These are phyloP conservation scores for Solanum chacoense DNA, from an alignment of 305 asterid genomes.

Conservation along the genomic window DNA sequence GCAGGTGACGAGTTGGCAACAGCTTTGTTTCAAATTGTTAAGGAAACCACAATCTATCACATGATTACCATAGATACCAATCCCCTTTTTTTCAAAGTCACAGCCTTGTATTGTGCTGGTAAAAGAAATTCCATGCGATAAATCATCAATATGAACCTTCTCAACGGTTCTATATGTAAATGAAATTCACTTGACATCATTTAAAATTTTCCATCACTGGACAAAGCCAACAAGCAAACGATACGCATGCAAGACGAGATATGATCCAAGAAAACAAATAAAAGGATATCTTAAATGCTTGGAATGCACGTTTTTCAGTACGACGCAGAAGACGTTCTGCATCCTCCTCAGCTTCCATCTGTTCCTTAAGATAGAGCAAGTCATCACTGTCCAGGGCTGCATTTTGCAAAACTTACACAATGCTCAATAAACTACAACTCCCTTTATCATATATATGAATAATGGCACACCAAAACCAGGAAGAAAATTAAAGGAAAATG, in stretches of 20 bases:
- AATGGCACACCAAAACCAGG: neutral
- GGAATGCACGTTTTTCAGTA: conserved; percentile 95
- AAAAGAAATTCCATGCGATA: neutral
- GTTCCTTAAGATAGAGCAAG: conserved; percentile 96
- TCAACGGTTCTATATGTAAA: neutral
- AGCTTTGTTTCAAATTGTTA: conserved; percentile 59
- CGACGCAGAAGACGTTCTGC: conserved; percentile 94
- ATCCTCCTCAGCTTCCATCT: conserved; percentile 98
- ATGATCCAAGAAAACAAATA: neutral
- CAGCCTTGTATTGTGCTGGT: neutral
- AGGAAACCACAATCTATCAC: conserved; percentile 15
- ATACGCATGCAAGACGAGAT: neutral
- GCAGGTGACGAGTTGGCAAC: conserved; percentile 79
- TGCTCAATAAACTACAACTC: conserved; percentile 12
- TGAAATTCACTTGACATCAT: neutral
- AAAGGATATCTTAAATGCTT: conserved; percentile 96
- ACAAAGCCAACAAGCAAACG: neutral
- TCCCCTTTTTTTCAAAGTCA: neutral
- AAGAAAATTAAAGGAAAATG: neutral
- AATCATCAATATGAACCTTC: neutral
- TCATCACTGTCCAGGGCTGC: conserved; percentile 99
- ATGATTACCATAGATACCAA: neutral
- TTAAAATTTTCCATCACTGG: neutral
- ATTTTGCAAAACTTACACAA: conserved; percentile 25
- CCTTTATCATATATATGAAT: neutral